A percentile compares a stretch with the other conserved stretches of the same genome.
Evolutionary conservation across 768 basidiomycete genomes (phyloP).

Genomic region (Clavulina sp.): DNA sequence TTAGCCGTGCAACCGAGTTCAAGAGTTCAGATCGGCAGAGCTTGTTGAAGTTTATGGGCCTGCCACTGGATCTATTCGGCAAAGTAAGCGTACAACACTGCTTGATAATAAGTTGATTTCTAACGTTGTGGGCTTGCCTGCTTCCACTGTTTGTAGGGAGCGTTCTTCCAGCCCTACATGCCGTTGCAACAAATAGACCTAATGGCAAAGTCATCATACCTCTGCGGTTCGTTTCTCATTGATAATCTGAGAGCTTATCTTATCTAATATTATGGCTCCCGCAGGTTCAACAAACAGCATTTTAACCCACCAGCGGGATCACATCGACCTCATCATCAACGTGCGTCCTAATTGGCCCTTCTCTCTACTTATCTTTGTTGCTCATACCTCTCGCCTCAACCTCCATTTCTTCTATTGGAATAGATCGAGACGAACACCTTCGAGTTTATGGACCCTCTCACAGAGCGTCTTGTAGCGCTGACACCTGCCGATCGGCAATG

Average conservation of each 20-base stretch:
- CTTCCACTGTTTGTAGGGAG: conserved; percentile 32
- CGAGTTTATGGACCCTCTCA: conserved; percentile 68
- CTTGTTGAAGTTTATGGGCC: conserved; percentile 77
- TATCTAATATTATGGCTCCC: neutral
- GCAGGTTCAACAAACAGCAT: conserved; percentile 80
- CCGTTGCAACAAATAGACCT: conserved; percentile 91
- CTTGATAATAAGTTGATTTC: too few relatives aligned
- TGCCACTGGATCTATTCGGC: conserved; percentile 90
- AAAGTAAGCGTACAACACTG: too few relatives aligned
- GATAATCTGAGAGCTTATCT: neutral
- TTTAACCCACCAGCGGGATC: conserved; percentile 77
- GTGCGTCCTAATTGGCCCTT: too few relatives aligned
- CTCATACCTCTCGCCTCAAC: conserved; percentile 1
- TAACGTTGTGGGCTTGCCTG: neutral
- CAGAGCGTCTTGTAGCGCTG: conserved; percentile 61
- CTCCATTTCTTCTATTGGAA: neutral
- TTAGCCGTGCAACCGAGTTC: conserved; percentile 59
- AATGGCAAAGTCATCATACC: conserved; percentile 63
- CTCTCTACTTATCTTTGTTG: neutral
- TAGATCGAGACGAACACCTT: conserved; percentile 76
- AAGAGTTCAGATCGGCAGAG: conserved; percentile 80
- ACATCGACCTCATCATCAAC: conserved; percentile 73
- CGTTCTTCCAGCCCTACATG: conserved; percentile 96
- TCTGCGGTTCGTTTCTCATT: conserved; percentile 43
- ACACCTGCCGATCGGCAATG: conserved; percentile 92